Percentiles rank a stretch among this genome's conserved stretches.
Conservation (phyloP, 2,329 filamentous ascomycete genomes). For the Ustilaginoidea virens region DNA sequence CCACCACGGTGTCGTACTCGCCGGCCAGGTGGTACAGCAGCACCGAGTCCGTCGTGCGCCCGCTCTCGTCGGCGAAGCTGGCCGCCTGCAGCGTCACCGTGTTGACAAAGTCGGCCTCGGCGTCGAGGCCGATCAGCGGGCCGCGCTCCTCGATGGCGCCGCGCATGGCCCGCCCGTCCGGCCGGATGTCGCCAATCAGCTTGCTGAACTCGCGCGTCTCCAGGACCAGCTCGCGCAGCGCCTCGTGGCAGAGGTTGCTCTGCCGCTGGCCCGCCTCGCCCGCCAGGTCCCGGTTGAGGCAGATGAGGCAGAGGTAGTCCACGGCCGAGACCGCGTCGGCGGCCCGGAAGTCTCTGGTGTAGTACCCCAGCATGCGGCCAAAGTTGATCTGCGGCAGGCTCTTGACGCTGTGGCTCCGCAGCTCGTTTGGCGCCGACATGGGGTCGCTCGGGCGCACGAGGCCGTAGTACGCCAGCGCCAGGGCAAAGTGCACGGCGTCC, state of each 20-base stretch:
- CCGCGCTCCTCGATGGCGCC: constrained; percentile 81
- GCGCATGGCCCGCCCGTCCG: constrained; percentile 70
- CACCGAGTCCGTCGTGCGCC: constrained; percentile 83
- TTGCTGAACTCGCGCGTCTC: constrained; percentile 94
- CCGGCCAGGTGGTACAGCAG: constrained; percentile 87
- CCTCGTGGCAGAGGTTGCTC: constrained; percentile 74
- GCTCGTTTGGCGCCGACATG: constrained; percentile 54
- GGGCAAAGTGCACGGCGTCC: constrained; percentile 86
- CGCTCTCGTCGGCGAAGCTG: constrained; percentile 84
- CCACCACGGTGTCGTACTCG: constrained; percentile 88
- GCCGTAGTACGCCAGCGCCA: constrained; percentile 79
- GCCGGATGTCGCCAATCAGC: constrained; percentile 77
- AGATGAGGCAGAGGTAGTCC: constrained; percentile 85
- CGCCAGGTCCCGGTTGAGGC: constrained; percentile 71
- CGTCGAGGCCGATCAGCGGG: constrained; percentile 61
- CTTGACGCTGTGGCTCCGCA: constrained; percentile 49
- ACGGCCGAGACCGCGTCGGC: constrained; percentile 80
- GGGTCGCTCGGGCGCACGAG: constrained; percentile 78
- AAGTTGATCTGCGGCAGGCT: constrained; percentile 79
- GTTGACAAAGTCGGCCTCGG: constrained; percentile 72
- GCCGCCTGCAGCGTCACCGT: constrained; percentile 90
- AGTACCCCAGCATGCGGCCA: constrained; percentile 82
- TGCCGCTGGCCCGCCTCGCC: constrained; percentile 64
- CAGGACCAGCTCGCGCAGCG: constrained; percentile 83
- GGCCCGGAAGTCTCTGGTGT: constrained; percentile 89